Evolutionary conservation across 306 rosid species (phyloP).

Genomic region (Dryas drummondii): DNA sequence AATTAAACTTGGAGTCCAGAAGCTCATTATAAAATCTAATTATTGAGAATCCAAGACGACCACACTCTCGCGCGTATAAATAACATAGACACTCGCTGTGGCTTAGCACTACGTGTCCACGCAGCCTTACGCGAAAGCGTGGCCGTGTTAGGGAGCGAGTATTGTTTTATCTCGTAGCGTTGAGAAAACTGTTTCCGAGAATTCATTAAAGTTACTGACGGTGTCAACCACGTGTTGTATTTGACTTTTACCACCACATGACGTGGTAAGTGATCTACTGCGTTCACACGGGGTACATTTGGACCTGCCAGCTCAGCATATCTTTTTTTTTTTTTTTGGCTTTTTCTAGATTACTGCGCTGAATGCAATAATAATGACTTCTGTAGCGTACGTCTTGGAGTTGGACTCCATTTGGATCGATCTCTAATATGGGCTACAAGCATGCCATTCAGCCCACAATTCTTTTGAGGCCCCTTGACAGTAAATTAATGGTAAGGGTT

Average conservation of each 20-base stretch:
- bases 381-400: neutral
- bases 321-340: neutral
- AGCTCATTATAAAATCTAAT: neutral
- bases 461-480: neutral
- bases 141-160: conserved; percentile 6
- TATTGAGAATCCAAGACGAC: neutral
- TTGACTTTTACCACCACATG: conserved; percentile 23
- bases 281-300: conserved; percentile 28
- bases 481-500: no score
- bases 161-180: rapidly evolving
- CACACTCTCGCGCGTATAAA: neutral
- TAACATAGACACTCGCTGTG: rapidly evolving
- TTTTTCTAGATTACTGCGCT: neutral
- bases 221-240: conserved; percentile 25
- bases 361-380: neutral
- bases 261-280: conserved; percentile 16
- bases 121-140: neutral
- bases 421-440: neutral
- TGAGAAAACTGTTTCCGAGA: neutral
- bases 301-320: conserved; percentile 24
- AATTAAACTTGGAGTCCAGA: neutral
- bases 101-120: no score
- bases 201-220: neutral
- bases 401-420: neutral
- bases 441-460: neutral